Conservation (phyloP, 2,329 filamentous ascomycete species). For the Colletotrichum sp. region DNA sequence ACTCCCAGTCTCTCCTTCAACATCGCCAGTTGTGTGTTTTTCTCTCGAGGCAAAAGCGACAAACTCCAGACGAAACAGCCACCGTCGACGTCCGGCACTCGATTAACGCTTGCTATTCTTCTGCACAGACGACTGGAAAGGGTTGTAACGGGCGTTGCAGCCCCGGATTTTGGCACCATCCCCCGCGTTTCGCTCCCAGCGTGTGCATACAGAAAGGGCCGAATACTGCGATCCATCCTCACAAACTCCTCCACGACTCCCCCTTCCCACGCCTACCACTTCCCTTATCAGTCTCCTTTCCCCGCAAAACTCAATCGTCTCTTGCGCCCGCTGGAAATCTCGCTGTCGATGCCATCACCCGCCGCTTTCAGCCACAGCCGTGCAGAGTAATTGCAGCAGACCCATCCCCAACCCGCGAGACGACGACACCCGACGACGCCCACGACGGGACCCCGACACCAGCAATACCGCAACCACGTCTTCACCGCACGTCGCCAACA, state of each 20-base stretch:
- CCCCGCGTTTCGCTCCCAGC: conserved; percentile 21
- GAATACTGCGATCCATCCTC: conserved; percentile 21
- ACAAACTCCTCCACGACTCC: conserved; percentile 3
- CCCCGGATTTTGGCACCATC: conserved; percentile 23
- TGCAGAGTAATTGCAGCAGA: not conserved
- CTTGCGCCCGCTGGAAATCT: not conserved
- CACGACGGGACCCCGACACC: not conserved
- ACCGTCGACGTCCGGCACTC: not conserved
- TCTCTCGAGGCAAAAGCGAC: not conserved
- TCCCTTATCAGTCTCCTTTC: conserved; percentile 10
- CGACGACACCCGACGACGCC: not conserved
- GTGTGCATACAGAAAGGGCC: conserved; percentile 21
- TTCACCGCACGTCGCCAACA: conserved; percentile 26
- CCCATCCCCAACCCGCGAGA: not conserved
- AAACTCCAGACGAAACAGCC: not conserved
- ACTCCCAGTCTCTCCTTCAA: not conserved
- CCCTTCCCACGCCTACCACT: not conserved
- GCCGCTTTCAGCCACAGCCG: not conserved
- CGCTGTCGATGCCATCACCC: conserved; percentile 11
- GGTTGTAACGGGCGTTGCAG: conserved; percentile 16
- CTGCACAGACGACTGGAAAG: conserved; percentile 6
- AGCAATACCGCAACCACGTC: not conserved
- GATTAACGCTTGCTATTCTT: not conserved
- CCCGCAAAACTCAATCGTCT: conserved; percentile 21
- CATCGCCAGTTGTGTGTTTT: not conserved